phyloP scores from a whole-genome alignment of 345 rosid species.

The Salix suchowensis region DNA sequence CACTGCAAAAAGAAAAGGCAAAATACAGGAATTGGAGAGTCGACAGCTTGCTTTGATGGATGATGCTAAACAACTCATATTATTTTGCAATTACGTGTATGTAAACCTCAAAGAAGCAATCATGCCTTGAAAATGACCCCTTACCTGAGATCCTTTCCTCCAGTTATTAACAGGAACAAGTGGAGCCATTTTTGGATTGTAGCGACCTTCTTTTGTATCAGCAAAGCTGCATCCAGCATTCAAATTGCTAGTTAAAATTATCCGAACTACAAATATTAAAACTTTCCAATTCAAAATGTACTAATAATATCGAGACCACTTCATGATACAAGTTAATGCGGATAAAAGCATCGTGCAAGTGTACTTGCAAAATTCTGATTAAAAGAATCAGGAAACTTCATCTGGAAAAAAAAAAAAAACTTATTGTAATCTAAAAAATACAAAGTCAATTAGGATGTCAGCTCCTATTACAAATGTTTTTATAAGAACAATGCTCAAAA shows the following conservation, averaged over 20 bases:
- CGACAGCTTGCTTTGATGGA: conserved; percentile 12
- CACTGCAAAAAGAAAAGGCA: conserved; percentile 51
- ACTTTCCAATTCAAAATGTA: neutral
- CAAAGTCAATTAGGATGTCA: neutral
- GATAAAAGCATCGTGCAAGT: neutral
- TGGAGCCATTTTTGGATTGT: conserved; percentile 88
- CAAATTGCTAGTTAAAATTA: neutral
- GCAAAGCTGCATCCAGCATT: conserved; percentile 67
- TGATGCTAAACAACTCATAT: neutral
- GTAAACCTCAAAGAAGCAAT: conserved; percentile 8
- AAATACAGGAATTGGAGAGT: conserved; percentile 7
- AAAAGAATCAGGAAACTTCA: neutral
- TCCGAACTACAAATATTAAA: neutral
- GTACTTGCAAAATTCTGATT: too few species aligned
- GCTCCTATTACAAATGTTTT: neutral
- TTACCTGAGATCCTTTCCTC: conserved; percentile 99
- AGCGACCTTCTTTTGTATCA: conserved; percentile 92
- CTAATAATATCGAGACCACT: neutral
- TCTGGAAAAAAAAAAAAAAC: neutral
- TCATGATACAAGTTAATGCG: neutral
- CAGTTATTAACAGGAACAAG: conserved; percentile 73
- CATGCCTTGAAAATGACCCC: conserved; percentile 11
- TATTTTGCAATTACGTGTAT: neutral
- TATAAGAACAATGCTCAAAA: neutral
- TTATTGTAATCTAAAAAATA: neutral